phyloP scores from a whole-genome alignment of 371 early-diverging fungal genomes.

The Edhazardia aedis region DNA sequence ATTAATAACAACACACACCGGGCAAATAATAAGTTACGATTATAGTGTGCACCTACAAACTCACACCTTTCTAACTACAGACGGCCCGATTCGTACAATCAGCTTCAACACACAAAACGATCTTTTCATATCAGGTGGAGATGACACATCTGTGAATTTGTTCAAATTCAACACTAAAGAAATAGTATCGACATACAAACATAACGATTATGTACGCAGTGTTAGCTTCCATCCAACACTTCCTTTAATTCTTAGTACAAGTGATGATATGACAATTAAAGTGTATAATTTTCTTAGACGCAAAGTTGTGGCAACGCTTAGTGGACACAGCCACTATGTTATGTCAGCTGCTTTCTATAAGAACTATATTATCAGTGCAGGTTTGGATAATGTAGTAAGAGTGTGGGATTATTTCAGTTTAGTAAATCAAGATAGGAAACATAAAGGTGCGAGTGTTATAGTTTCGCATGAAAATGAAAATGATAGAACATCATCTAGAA shows the following conservation, averaged over 20 bases:
- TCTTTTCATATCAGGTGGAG: slow-evolving; percentile 87
- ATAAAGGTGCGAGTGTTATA: background rate
- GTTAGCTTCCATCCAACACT: slow-evolving; percentile 86
- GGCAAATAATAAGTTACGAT: slow-evolving; percentile 86
- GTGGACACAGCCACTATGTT: slow-evolving; percentile 97
- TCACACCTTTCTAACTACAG: slow-evolving; percentile 84
- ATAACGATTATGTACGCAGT: slow-evolving; percentile 87
- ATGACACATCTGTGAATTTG: slow-evolving; percentile 94
- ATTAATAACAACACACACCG: slow-evolving; percentile 81
- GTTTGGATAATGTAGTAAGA: slow-evolving; percentile 84
- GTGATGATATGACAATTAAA: slow-evolving; percentile 93
- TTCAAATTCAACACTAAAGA: slow-evolving; percentile 69
- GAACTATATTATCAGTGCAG: slow-evolving; percentile 68
- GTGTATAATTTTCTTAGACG: slow-evolving; percentile 99
- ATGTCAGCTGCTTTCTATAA: slow-evolving; percentile 83
- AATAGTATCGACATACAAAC: slow-evolving; percentile 36
- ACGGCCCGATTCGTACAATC: slow-evolving; percentile 88
- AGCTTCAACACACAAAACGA: slow-evolving; percentile 86
- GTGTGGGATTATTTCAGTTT: slow-evolving; percentile 87
- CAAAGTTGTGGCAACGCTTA: slow-evolving; percentile 73
- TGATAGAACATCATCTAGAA: slow-evolving; percentile 8
- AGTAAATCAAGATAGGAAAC: slow-evolving; percentile 29
- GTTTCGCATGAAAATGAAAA: slow-evolving; percentile 7
- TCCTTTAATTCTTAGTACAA: slow-evolving; percentile 84
- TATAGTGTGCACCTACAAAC: slow-evolving; percentile 84